phyloP scores from a whole-genome alignment of 148 eudicot genomes.

The Vaccinium macrocarpon region DNA sequence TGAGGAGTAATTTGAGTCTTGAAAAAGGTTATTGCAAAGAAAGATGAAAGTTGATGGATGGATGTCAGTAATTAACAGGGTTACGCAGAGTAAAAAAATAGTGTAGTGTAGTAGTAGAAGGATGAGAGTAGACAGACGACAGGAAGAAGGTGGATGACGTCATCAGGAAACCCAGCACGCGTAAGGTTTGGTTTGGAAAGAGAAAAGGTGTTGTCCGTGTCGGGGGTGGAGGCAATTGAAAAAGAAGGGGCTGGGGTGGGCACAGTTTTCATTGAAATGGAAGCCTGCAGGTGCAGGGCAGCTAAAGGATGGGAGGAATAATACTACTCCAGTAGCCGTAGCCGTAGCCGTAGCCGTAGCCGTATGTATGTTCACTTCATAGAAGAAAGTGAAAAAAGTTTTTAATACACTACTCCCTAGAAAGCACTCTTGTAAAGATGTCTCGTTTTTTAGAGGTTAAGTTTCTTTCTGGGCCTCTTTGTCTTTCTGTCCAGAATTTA shows the following conservation, averaged over 20 bases:
- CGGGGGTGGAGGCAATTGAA: not conserved
- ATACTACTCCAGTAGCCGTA: not conserved
- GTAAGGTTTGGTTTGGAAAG: slow-evolving; percentile 7
- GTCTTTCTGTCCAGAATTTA: slow-evolving; percentile 21
- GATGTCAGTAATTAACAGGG: not conserved
- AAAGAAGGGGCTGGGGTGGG: not conserved
- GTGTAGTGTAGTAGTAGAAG: no score
- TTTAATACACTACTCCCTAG: not conserved
- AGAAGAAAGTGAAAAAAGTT: not conserved
- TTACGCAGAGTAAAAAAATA: not conserved
- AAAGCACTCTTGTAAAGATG: slow-evolving; percentile 8
- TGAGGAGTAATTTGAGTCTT: not conserved
- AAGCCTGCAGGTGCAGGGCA: slow-evolving; percentile 7
- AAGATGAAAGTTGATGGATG: not conserved
- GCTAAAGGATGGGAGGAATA: not conserved
- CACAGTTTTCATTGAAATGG: slow-evolving; percentile 13
- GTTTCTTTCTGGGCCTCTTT: slow-evolving; percentile 12
- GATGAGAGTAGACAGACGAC: not conserved
- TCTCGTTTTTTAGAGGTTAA: not conserved
- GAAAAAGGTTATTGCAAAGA: not conserved
- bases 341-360: no score
- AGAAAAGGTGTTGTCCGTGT: not conserved
- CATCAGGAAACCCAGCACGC: slow-evolving; percentile 15
- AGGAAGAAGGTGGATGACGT: slow-evolving; percentile 16
- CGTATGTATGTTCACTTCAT: not conserved